phyloP scores from a whole-genome alignment of 495 filamentous ascomycete genomes.

The Jackrogersella minutella region DNA sequence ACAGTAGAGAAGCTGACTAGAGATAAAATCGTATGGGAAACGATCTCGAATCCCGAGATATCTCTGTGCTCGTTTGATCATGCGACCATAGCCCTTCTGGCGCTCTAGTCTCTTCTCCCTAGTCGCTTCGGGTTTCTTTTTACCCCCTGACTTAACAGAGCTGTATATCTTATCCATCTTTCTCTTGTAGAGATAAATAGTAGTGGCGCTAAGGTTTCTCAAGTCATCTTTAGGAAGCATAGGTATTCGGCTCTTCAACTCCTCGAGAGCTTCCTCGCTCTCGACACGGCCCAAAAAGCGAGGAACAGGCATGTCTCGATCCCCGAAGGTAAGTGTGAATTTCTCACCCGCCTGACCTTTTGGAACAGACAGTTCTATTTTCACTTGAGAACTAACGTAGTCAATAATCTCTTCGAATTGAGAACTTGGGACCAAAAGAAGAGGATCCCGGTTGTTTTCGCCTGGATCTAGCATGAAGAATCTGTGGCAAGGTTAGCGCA shows the following conservation, averaged over 20 bases:
- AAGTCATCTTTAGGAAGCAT: constrained; percentile 25
- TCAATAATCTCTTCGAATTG: constrained; percentile 68
- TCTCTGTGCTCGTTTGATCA: constrained; percentile 68
- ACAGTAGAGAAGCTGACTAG: constrained; percentile 1
- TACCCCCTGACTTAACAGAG: constrained; percentile 51
- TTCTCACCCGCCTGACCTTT: constrained; percentile 50
- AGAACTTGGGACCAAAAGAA: constrained; percentile 68
- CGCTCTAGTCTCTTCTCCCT: constrained; percentile 51
- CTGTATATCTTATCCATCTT: constrained; percentile 38
- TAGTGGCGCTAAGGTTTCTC: constrained; percentile 8
- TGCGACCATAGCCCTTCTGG: constrained; percentile 56
- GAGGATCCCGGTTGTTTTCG: constrained; percentile 52
- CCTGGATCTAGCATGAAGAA: constrained; percentile 70
- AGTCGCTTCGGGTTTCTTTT: constrained; percentile 42
- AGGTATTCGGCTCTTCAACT: constrained; percentile 26
- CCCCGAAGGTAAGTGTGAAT: constrained; percentile 65
- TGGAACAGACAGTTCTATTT: constrained; percentile 60
- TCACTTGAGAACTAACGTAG: constrained; percentile 64
- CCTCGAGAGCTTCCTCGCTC: constrained; percentile 44
- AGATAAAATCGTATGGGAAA: constrained; percentile 20
- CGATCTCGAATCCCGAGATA: constrained; percentile 70
- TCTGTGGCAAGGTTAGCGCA: constrained; percentile 49
- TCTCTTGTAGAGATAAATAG: constrained; percentile 19
- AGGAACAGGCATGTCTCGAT: constrained; percentile 65
- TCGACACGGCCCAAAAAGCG: constrained; percentile 67